A percentile compares a stretch with the other conserved stretches of the same genome.
These are phyloP conservation scores for Tetrastigma voinierianum DNA, from an alignment of 164 flowering plant genomes.

Conservation along the genomic window DNA sequence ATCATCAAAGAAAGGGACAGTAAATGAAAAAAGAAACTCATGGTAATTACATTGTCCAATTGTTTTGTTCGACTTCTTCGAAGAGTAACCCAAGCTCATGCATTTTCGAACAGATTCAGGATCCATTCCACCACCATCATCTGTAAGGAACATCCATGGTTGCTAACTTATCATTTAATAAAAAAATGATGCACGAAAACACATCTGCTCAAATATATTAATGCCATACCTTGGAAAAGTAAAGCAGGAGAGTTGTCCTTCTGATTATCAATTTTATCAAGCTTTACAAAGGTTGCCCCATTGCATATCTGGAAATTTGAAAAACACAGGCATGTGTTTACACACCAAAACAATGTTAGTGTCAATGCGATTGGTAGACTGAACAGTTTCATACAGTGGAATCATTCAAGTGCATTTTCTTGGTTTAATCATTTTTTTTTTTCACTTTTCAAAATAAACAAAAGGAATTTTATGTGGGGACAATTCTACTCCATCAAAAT, in stretches of 20 bases:
- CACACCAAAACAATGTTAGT: background rate
- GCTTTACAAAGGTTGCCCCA: conserved; percentile 89
- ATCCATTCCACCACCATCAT: conserved; percentile 98
- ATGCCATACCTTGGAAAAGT: conserved; percentile 69
- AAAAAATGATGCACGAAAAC: background rate
- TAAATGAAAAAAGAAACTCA: background rate
- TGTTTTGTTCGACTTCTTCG: conserved; percentile 75
- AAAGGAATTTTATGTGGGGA: too few species aligned
- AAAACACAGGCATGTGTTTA: background rate
- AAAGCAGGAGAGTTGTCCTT: conserved; percentile 77
- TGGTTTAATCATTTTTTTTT: background rate
- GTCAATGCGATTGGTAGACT: background rate
- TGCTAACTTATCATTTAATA: background rate
- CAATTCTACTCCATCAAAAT: too few species aligned
- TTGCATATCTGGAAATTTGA: conserved; percentile 45
- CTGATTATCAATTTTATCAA: conserved; percentile 62
- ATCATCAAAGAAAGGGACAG: background rate
- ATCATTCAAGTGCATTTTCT: background rate
- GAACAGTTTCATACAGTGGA: background rate
- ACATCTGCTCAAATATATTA: background rate
- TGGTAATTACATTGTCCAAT: conserved; percentile 81
- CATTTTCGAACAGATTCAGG: conserved; percentile 74
- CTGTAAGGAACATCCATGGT: conserved; percentile 32
- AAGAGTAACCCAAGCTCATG: conserved; percentile 97
- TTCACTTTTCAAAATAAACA: background rate